Evolutionary conservation across 164 flowering plant species (phyloP).

Genomic region (Pachysandra terminalis): DNA sequence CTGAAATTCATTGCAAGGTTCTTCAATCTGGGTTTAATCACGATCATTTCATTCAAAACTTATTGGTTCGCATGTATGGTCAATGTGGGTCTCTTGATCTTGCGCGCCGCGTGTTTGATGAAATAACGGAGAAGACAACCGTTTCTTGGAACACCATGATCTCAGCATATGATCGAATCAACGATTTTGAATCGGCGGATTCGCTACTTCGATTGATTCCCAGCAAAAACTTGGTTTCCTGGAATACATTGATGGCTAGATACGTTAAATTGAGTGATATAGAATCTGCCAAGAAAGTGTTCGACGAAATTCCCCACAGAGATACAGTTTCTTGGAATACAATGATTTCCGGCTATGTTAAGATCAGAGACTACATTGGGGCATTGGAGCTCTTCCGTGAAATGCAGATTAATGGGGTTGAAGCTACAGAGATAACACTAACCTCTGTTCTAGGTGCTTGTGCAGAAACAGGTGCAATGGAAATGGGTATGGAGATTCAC

Average conservation of each 20-base stretch:
- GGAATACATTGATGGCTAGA: conserved; percentile 36
- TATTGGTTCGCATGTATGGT: conserved; percentile 35
- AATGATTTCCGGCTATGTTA: conserved; percentile 40
- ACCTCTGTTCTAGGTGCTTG: conserved; percentile 42
- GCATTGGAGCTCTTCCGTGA: conserved; percentile 36
- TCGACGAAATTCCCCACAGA: conserved; percentile 35
- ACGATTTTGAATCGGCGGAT: conserved; percentile 35
- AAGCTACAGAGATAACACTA: conserved; percentile 42
- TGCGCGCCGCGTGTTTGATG: conserved; percentile 43
- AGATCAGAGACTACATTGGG: conserved; percentile 22
- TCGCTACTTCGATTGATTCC: conserved; percentile 33
- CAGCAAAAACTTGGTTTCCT: conserved; percentile 38
- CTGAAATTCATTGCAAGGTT: conserved; percentile 37
- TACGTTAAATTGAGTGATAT: conserved; percentile 24
- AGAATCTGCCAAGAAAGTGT: conserved; percentile 31
- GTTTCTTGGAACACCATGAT: conserved; percentile 53
- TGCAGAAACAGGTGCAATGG: conserved; percentile 41
- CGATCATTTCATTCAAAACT: conserved; percentile 33
- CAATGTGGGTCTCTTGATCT: conserved; percentile 29
- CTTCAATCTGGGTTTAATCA: conserved; percentile 27
- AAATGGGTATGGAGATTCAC: conserved; percentile 39
- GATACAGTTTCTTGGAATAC: conserved; percentile 53
- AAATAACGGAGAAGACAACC: conserved; percentile 34
- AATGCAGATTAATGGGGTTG: conserved; percentile 29
- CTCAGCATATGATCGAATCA: conserved; percentile 33